Conservation (phyloP, 495 filamentous ascomycete species). For the Coniosporium apollinis region DNA sequence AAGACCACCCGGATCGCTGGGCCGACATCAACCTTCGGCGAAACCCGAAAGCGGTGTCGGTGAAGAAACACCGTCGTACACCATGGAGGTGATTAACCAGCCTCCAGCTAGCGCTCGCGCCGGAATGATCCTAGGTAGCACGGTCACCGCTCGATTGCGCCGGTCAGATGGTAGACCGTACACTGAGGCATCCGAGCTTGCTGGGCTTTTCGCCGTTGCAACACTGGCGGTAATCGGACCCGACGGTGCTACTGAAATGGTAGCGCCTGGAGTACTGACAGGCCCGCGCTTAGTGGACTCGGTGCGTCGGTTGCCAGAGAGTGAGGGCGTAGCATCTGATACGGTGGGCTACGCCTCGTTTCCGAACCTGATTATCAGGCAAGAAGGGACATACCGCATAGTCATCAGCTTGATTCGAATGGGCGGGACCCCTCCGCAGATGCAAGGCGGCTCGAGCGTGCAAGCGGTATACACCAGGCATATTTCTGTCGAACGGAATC, state of each 20-base stretch:
- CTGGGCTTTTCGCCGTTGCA: not conserved
- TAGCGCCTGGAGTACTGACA: not conserved
- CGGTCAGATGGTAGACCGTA: not conserved
- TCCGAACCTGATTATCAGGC: slow-evolving; percentile 18
- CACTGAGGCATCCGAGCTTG: not conserved
- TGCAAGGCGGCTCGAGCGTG: too few relatives aligned
- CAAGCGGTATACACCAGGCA: too few relatives aligned
- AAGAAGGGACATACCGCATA: slow-evolving; percentile 19
- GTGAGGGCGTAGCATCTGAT: not conserved
- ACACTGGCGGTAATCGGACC: not conserved
- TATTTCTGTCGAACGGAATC: too few relatives aligned
- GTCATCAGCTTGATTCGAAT: slow-evolving; percentile 19
- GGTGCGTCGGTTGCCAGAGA: not conserved
- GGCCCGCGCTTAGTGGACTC: not conserved
- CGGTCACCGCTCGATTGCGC: not conserved
- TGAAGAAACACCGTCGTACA: not conserved
- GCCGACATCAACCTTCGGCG: not conserved
- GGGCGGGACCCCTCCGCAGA: too few relatives aligned
- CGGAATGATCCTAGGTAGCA: not conserved
- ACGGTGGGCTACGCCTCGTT: slow-evolving; percentile 25
- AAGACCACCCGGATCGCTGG: not conserved
- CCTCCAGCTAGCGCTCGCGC: not conserved
- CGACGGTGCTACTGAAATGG: not conserved
- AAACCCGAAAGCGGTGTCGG: not conserved
- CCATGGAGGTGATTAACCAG: not conserved